Evolutionary conservation across 192 early-diverging fungal genomes (phyloP).

Genomic region (Coemansia aciculifera): DNA sequence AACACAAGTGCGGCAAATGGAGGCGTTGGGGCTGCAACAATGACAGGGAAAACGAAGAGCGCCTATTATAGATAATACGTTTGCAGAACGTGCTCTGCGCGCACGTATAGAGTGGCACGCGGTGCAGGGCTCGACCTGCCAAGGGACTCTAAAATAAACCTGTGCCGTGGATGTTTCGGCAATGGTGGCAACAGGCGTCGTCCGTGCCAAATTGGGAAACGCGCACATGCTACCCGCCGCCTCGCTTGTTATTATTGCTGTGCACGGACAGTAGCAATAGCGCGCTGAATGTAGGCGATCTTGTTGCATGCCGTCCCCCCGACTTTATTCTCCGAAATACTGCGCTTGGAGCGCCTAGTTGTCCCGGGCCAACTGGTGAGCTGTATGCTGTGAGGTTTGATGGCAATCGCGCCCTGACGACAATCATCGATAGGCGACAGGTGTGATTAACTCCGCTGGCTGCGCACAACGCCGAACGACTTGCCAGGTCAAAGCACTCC

Average conservation of each 20-base stretch:
- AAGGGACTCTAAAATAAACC: not conserved
- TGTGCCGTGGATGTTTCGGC: constrained; percentile 7
- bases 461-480: not conserved
- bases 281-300: not conserved
- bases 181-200: not conserved
- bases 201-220: not conserved
- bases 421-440: not conserved
- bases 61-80: not conserved
- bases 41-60: not conserved
- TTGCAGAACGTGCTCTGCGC: not conserved
- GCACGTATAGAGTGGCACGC: not conserved
- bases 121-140: not conserved
- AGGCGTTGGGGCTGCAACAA: constrained; percentile 13
- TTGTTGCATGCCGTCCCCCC: not conserved
- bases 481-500: not conserved
- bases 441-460: not conserved
- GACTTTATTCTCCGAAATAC: not conserved
- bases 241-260: not conserved
- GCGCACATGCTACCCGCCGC: not conserved
- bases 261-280: not conserved
- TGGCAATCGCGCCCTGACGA: not conserved
- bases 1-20: not conserved
- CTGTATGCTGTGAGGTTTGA: not conserved
- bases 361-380: not conserved
- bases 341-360: not conserved